Percentiles rank a stretch among this genome's conserved stretches.
Evolutionary conservation across 768 basidiomycete species (phyloP).

Genomic region (Crassisporium funariophilum): DNA sequence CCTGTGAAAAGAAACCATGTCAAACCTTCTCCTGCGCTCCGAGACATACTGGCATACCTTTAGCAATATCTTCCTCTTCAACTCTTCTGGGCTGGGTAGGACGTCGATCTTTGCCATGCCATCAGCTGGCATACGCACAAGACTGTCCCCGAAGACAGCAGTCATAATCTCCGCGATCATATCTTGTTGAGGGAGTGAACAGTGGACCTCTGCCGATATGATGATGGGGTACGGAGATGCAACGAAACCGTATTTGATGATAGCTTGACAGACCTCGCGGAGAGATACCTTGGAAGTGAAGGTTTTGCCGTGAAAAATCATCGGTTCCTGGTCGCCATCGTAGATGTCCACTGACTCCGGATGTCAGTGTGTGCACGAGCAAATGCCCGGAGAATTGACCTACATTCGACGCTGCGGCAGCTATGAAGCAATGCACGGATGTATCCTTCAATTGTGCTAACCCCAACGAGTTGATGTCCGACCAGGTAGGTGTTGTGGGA

Average conservation of each 20-base stretch:
- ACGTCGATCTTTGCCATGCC: slow-evolving; percentile 48
- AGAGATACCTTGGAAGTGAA: slow-evolving; percentile 85
- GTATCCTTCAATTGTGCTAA: slow-evolving; percentile 87
- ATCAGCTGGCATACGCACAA: slow-evolving; percentile 41
- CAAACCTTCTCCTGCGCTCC: background rate
- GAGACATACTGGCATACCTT: slow-evolving; percentile 50
- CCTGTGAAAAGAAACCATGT: slow-evolving; percentile 37
- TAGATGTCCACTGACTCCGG: slow-evolving; percentile 78
- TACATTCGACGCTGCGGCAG: slow-evolving; percentile 89
- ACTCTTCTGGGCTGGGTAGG: slow-evolving; percentile 87
- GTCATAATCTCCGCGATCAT: slow-evolving; percentile 49
- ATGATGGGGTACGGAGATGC: slow-evolving; percentile 94
- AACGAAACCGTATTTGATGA: slow-evolving; percentile 91
- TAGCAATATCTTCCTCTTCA: slow-evolving; percentile 79
- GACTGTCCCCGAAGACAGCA: slow-evolving; percentile 46
- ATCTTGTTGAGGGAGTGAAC: slow-evolving; percentile 60
- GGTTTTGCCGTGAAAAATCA: slow-evolving; percentile 93
- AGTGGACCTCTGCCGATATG: slow-evolving; percentile 97
- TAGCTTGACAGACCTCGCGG: slow-evolving; percentile 82
- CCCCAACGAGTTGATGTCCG: slow-evolving; percentile 84
- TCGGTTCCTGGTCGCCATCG: slow-evolving; percentile 83
- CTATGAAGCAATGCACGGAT: slow-evolving; percentile 86
- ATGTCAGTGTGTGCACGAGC: slow-evolving; percentile 60
- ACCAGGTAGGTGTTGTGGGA: slow-evolving; percentile 94
- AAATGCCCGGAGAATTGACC: slow-evolving; percentile 48